These are phyloP conservation scores for Oldenlandia corymbosa DNA, from an alignment of 257 asterid genomes.

Conservation along the genomic window DNA sequence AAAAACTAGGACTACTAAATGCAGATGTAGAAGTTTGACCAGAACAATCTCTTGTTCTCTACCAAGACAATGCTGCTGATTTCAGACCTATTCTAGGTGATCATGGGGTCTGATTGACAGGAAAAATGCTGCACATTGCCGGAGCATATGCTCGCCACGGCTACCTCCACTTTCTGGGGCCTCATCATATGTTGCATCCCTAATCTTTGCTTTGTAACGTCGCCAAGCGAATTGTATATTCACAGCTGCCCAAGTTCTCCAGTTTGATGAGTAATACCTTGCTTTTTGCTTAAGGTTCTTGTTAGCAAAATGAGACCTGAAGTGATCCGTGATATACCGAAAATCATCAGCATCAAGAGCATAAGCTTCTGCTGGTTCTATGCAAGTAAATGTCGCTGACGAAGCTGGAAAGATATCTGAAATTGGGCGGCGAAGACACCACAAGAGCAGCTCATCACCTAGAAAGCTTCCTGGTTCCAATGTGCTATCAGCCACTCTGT, in stretches of 20 bases:
- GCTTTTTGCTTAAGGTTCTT: conserved; percentile 26
- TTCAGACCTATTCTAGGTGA: conserved; percentile 10
- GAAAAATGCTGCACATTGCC: conserved; percentile 17
- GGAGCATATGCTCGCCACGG: conserved; percentile 1
- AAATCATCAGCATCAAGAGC: conserved; percentile 24
- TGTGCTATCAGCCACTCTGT: conserved; percentile 18
- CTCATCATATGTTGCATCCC: neutral
- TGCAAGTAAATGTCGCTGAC: conserved; percentile 26
- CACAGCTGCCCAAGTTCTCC: conserved; percentile 44
- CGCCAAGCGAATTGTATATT: conserved; percentile 38
- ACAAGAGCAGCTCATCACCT: conserved; percentile 38
- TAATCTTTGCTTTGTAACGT: conserved; percentile 7
- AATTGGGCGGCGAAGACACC: conserved; percentile 34
- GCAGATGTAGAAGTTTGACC: neutral
- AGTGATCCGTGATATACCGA: conserved; percentile 29
- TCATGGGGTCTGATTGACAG: conserved; percentile 22
- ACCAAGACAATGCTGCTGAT: neutral
- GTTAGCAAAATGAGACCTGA: conserved; percentile 26
- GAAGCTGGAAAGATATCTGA: conserved; percentile 28
- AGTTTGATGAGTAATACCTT: conserved; percentile 34
- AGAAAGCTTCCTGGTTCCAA: conserved; percentile 33
- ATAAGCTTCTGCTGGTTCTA: conserved; percentile 26
- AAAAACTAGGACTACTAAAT: too few relatives aligned
- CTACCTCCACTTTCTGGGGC: neutral
- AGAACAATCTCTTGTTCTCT: neutral